A percentile compares a stretch with the other conserved stretches of the same genome.
Conservation (phyloP, 371 early-diverging fungal species). For the Mortierella sp. region DNA sequence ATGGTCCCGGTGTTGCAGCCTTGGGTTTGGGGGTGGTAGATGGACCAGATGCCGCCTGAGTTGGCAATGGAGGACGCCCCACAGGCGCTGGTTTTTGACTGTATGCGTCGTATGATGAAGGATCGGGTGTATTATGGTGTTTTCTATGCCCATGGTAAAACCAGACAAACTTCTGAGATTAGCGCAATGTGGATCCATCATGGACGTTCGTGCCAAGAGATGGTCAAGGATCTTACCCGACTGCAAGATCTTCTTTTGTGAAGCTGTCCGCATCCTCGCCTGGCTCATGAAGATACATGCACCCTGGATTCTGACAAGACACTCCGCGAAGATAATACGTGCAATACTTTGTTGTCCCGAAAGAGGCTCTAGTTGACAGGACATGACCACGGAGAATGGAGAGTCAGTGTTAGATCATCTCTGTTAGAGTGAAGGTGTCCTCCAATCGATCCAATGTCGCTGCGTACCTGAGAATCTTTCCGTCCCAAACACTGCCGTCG, state of each 20-base stretch:
- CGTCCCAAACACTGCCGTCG: conserved; percentile 93
- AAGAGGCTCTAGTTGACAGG: conserved; percentile 72
- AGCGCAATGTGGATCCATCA: too few species aligned
- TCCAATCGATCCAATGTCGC: background rate
- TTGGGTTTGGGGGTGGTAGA: conserved; percentile 35
- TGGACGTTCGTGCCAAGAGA: background rate
- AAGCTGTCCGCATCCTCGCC: conserved; percentile 90
- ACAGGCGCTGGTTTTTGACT: conserved; percentile 27
- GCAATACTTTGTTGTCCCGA: conserved; percentile 98
- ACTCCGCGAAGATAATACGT: conserved; percentile 92
- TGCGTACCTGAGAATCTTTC: conserved; percentile 76
- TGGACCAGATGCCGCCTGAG: conserved; percentile 27
- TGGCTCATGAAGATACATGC: conserved; percentile 95
- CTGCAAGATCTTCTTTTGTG: conserved; percentile 71
- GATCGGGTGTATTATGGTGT: conserved; percentile 64
- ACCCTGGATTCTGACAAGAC: conserved; percentile 91
- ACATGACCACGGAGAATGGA: conserved; percentile 1
- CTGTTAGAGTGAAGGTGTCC: conserved; percentile 6
- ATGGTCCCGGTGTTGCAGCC: conserved; percentile 50
- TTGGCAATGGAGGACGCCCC: conserved; percentile 25
- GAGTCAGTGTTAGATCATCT: background rate
- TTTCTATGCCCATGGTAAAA: conserved; percentile 51
- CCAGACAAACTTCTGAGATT: background rate
- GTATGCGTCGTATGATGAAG: conserved; percentile 36
- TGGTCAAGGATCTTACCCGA: conserved; percentile 57